These are phyloP conservation scores for Trypanosoma avium DNA, from an alignment of 208 protist species.

Conservation along the genomic window DNA sequence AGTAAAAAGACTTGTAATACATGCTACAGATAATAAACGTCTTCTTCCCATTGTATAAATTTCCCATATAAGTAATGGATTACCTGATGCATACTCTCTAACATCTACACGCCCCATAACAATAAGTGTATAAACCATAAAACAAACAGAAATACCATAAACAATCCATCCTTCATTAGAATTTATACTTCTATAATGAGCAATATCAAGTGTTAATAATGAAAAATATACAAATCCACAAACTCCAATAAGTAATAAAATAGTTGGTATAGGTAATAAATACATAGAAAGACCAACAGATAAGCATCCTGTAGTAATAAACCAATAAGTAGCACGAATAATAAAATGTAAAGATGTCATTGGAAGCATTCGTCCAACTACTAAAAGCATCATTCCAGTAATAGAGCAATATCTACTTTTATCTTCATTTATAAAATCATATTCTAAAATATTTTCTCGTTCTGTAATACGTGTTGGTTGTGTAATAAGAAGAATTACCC, in stretches of 20 bases:
- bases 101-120: constrained; percentile 23
- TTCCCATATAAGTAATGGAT: constrained; percentile 45
- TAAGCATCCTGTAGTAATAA: constrained; percentile 33
- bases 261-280: constrained; percentile 45
- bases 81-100: constrained; percentile 1
- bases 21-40: constrained; percentile 50
- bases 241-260: constrained; percentile 46
- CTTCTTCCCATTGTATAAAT: constrained; percentile 62
- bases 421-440: constrained; percentile 16
- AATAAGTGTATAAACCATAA: constrained; percentile 30
- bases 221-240: constrained; percentile 41
- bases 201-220: constrained; percentile 56
- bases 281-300: constrained; percentile 56
- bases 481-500: constrained; percentile 30
- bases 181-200: constrained; percentile 60
- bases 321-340: constrained; percentile 54
- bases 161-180: constrained; percentile 33
- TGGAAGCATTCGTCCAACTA: constrained; percentile 34
- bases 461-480: constrained; percentile 30
- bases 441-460: constrained; percentile 17
- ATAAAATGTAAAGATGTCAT: constrained; percentile 32
- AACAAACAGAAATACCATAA: constrained; percentile 29
- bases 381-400: constrained; percentile 42
- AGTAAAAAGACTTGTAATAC: constrained; percentile 53
- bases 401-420: constrained; percentile 13